Evolutionary conservation across 2,329 filamentous ascomycete genomes (phyloP).

Genomic region (Graphium sp.): DNA sequence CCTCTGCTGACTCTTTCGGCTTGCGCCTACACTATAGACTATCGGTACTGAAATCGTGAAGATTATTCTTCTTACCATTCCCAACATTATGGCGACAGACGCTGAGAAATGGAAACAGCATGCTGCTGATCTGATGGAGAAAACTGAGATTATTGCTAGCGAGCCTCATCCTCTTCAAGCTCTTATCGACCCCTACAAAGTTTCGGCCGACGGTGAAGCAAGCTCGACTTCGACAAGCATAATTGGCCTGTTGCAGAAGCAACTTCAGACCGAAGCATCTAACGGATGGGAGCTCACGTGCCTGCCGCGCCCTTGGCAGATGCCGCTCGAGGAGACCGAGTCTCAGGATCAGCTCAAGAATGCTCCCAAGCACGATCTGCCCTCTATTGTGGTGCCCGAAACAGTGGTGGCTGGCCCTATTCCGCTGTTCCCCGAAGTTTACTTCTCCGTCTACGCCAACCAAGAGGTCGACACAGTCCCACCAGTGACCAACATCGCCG

Average conservation of each 20-base stretch:
- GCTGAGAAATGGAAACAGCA: slow-evolving; percentile 55
- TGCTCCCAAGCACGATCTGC: slow-evolving; percentile 60
- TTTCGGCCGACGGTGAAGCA: slow-evolving; percentile 43
- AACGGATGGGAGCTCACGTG: slow-evolving; percentile 60
- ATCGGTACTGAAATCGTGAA: slow-evolving; percentile 81
- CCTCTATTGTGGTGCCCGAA: slow-evolving; percentile 57
- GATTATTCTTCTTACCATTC: slow-evolving; percentile 86
- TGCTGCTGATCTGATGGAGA: slow-evolving; percentile 68
- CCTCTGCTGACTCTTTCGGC: too few species aligned
- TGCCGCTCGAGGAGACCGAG: slow-evolving; percentile 43
- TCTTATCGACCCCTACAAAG: slow-evolving; percentile 71
- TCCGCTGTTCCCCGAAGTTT: slow-evolving; percentile 79
- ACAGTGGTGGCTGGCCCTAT: slow-evolving; percentile 58
- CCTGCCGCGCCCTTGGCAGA: slow-evolving; percentile 51
- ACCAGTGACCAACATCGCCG: slow-evolving; percentile 54
- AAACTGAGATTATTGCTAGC: slow-evolving; percentile 86
- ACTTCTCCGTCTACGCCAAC: slow-evolving; percentile 78
- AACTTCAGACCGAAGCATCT: slow-evolving; percentile 61
- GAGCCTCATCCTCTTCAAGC: slow-evolving; percentile 74
- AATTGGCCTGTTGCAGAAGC: slow-evolving; percentile 69
- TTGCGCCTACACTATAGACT: too few species aligned
- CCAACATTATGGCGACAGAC: slow-evolving; percentile 61
- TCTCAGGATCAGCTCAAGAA: slow-evolving; percentile 40
- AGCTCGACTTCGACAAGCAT: slow-evolving; percentile 50
- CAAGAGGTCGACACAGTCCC: slow-evolving; percentile 87